A percentile compares a stretch with the other conserved stretches of the same genome.
Evolutionary conservation across 371 early-diverging fungal genomes (phyloP).

Genomic region (Apophysomyces elegans): DNA sequence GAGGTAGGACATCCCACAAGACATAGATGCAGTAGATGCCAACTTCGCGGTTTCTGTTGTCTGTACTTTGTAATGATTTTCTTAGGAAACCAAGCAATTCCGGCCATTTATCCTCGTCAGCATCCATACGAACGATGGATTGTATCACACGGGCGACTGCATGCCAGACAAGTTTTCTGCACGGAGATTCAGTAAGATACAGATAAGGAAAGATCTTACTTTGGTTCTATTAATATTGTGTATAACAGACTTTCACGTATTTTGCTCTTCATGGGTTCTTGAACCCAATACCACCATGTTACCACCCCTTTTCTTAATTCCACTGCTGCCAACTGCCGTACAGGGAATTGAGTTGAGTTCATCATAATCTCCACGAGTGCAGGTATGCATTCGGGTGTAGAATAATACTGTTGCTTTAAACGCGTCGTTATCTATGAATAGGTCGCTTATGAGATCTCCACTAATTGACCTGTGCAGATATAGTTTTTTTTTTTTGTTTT

Average conservation of each 20-base stretch:
- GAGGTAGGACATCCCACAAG: slow-evolving; percentile 83
- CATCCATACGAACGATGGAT: slow-evolving; percentile 79
- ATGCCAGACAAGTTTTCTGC: slow-evolving; percentile 72
- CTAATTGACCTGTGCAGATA: too few relatives aligned
- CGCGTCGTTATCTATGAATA: slow-evolving; percentile 62
- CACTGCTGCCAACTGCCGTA: slow-evolving; percentile 90
- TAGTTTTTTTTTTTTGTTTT: too few relatives aligned
- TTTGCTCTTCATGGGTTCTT: slow-evolving; percentile 49
- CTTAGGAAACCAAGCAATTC: slow-evolving; percentile 75
- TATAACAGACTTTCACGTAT: slow-evolving; percentile 72
- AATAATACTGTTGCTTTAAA: slow-evolving; percentile 72
- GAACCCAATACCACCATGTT: slow-evolving; percentile 74
- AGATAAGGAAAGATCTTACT: slow-evolving; percentile 49
- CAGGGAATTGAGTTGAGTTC: slow-evolving; percentile 58
- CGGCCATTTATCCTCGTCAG: slow-evolving; percentile 79
- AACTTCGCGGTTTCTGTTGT: slow-evolving; percentile 78
- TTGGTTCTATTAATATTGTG: slow-evolving; percentile 70
- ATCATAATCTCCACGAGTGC: slow-evolving; percentile 71
- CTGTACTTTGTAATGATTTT: slow-evolving; percentile 69
- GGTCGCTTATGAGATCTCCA: background rate
- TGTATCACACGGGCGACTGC: slow-evolving; percentile 83
- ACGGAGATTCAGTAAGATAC: background rate
- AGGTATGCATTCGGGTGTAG: slow-evolving; percentile 66
- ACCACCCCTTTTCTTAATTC: slow-evolving; percentile 83
- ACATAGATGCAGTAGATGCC: slow-evolving; percentile 82